These are phyloP conservation scores for Ramaria sp. DNA, from an alignment of 768 basidiomycete genomes.

Conservation along the genomic window DNA sequence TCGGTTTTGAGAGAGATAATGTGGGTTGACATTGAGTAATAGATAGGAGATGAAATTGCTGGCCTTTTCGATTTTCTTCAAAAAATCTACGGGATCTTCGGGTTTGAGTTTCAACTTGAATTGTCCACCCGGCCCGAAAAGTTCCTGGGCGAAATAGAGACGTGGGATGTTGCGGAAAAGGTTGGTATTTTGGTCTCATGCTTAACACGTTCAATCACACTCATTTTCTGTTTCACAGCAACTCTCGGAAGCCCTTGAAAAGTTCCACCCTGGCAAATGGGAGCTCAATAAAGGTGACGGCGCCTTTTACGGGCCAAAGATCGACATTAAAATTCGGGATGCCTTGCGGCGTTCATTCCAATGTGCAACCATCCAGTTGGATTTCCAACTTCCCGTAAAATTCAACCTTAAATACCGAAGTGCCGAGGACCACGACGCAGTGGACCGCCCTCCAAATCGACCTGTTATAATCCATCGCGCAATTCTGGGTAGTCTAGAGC, in stretches of 20 bases:
- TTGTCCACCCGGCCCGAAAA: constrained; percentile 96
- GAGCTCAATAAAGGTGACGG: constrained; percentile 91
- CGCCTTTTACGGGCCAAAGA: constrained; percentile 99
- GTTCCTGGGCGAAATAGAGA: constrained; percentile 76
- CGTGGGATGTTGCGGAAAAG: constrained; percentile 83
- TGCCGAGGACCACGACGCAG: constrained; percentile 52
- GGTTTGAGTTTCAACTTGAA: constrained; percentile 88
- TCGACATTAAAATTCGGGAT: constrained; percentile 93
- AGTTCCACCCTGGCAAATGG: constrained; percentile 83
- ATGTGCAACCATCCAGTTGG: constrained; percentile 97
- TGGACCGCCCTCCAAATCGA: constrained; percentile 45
- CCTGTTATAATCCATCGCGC: constrained; percentile 99
- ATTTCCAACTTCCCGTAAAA: constrained; percentile 95
- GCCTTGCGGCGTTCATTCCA: constrained; percentile 91
- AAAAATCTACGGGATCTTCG: constrained; percentile 86
- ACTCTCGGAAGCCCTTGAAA: constrained; percentile 75
- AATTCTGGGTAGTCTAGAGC: constrained; percentile 85
- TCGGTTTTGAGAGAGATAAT: neutral
- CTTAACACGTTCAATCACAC: no score
- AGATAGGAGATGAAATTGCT: constrained; percentile 83
- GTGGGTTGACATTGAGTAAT: constrained; percentile 9
- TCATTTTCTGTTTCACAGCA: constrained; percentile 35
- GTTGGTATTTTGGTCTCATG: constrained; percentile 28
- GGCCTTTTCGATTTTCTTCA: constrained; percentile 92
- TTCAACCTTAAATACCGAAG: constrained; percentile 91